Base-by-base conservation (phyloP, 257 asterid species). In the Striga asiatica region DNA sequence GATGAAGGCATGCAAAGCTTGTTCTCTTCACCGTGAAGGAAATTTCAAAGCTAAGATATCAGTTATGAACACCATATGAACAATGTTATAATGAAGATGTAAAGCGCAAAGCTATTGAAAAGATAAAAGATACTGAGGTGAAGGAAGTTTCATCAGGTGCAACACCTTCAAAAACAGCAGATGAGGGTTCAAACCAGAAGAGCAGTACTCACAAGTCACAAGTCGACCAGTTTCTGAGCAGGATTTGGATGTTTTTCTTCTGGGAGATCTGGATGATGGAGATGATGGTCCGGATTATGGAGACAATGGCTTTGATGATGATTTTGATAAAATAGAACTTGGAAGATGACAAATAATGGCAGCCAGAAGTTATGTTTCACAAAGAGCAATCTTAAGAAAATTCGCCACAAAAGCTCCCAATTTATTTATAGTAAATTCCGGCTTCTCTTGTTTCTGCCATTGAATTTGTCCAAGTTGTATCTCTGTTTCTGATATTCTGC, bases 171-270 rank as follows among this genome's bases (percentile, higher is more conserved):
- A 71, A 53, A 65, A n/a, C n/a, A n/a, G 73, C 52, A 39, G 73
- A 58, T 28, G 82, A 18, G 50, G 64, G 21, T 54, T 61, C 74
- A 18, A 73, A 76, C 54, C 73, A 61, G 34, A 74, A 78, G 69
- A 78, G 57, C 57, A 78, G 78, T 55, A 73, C 57, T 68, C 51
- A 41, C 18, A 67, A 75, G 59, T 42, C 83, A 57, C n/a, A n/a
- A n/a, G n/a, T n/a, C n/a, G n/a, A n/a, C 66, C 78, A 54, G 61
- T 83, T 60, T 71, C 94, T 23, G 98, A 92, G 64, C 83, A 84
- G 76, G 98, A 92, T 76, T 79, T 92, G 81, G 98, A 91, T 61
- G 86, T 81, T 21, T 91, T 84, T 73, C 97, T 91, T 60, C 85
- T 91, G 20, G 97, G 98, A 69, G 97, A 86, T 55, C 66, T 61